A percentile compares a stretch with the other conserved stretches of the same genome.
phyloP scores from a whole-genome alignment of 805 yeast genomes.

The Hagleromyces aurorensis region DNA sequence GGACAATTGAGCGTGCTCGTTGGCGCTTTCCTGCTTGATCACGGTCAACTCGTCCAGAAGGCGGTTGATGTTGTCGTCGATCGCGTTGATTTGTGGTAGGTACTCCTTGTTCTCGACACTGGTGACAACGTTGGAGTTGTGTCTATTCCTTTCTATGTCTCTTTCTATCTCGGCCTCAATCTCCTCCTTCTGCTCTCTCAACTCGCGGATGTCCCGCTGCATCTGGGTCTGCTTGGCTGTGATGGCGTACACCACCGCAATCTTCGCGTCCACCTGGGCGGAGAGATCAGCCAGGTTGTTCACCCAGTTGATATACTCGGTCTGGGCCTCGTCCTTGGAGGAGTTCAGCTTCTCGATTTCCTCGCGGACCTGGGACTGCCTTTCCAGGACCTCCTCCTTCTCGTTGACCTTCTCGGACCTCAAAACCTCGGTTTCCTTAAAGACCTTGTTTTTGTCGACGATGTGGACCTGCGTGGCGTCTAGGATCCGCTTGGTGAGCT shows the following conservation, averaged over 20 bases:
- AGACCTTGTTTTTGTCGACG: conserved; percentile 17
- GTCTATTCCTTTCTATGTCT: conserved; percentile 12
- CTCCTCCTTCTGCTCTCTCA: conserved; percentile 11
- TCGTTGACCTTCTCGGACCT: conserved; percentile 22
- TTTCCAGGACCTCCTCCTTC: conserved; percentile 15
- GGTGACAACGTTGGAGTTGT: conserved; percentile 12
- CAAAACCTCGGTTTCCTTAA: conserved; percentile 22
- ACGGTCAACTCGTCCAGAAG: conserved; percentile 17
- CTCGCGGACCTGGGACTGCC: conserved; percentile 18
- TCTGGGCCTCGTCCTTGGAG: conserved; percentile 13
- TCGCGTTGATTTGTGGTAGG: conserved; percentile 18
- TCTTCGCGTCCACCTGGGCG: conserved; percentile 23
- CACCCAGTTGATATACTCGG: conserved; percentile 18
- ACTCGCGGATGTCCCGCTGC: conserved; percentile 15
- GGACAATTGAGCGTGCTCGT: conserved; percentile 22
- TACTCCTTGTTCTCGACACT: conserved; percentile 19
- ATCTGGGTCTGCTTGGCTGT: conserved; percentile 14
- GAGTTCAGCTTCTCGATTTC: conserved; percentile 22
- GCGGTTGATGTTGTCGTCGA: conserved; percentile 18
- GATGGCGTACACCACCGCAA: conserved; percentile 20
- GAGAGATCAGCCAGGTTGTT: conserved; percentile 18
- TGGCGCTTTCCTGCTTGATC: conserved; percentile 25
- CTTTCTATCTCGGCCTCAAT: conserved; percentile 16
- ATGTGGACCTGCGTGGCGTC: conserved; percentile 17
- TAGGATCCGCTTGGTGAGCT: conserved; percentile 17